phyloP scores from a whole-genome alignment of 1,284 basidiomycete species.

The Vanrija pseudolonga region DNA sequence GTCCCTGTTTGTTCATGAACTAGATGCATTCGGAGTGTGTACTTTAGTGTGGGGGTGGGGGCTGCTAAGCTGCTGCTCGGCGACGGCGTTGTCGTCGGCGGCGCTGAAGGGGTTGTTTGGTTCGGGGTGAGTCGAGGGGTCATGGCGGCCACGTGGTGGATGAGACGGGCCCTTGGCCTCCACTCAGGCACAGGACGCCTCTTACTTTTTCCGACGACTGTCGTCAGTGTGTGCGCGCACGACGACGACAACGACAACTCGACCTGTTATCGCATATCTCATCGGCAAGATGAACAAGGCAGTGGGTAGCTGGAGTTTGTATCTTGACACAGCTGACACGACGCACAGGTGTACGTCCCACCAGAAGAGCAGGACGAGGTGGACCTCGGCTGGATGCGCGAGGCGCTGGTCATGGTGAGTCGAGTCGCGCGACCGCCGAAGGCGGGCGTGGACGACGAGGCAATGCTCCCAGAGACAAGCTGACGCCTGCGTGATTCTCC shows the following conservation, averaged over 20 bases:
- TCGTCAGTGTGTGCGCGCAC: slow-evolving; percentile 6
- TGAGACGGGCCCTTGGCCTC: background rate
- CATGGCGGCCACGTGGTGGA: too few relatives aligned
- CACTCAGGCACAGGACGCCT: background rate
- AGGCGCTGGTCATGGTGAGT: slow-evolving; percentile 47
- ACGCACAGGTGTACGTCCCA: slow-evolving; percentile 38
- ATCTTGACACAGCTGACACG: background rate
- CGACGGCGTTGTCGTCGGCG: too few relatives aligned
- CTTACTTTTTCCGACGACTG: background rate
- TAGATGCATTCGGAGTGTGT: slow-evolving; percentile 1
- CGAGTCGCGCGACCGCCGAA: too few relatives aligned
- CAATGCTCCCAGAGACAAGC: background rate
- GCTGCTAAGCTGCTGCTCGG: background rate
- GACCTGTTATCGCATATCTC: background rate
- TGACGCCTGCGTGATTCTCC: background rate
- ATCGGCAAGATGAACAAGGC: slow-evolving; percentile 12
- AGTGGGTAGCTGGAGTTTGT: background rate
- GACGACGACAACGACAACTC: background rate
- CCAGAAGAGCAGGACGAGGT: slow-evolving; percentile 39
- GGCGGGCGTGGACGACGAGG: background rate
- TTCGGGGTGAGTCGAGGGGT: too few relatives aligned
- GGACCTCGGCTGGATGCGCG: slow-evolving; percentile 49
- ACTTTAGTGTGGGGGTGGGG: background rate
- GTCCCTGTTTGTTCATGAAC: background rate
- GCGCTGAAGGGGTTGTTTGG: too few relatives aligned